Evolutionary conservation across 257 asterid species (phyloP), one percentile per base, ranked within the genome.

Genomic region (Gardenia jasminoides): DNA sequence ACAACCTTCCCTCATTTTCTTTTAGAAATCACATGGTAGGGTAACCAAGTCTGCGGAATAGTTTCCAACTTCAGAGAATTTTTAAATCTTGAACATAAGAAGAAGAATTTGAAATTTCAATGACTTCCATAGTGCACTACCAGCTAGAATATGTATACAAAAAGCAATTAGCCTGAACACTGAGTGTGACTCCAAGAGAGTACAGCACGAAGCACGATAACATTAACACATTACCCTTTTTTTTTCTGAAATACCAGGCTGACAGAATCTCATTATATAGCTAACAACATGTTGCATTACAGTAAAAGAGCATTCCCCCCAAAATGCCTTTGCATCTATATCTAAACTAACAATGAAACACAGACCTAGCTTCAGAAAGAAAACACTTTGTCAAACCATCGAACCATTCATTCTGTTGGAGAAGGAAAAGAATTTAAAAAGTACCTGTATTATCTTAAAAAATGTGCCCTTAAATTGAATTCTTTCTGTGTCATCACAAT

Each of bases 391-490:
- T 6, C 46, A 43, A 43, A 17, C n/a, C n/a, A n/a, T n/a, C 7
- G 65, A 17, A 59, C 9, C 66, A 1, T 8, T n/a, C 26, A 20
- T 59, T 59, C 28, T 5, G 7, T 0, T 22, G 30, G 68, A 67
- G 71, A 11, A 12, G 22, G 19, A 78, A n/a, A 44, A 65, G 9
- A 47, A 44, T n/a, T 17, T 36, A 2, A 36, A 36, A 83, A 81
- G 56, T 80, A 95, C 99, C 99, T 92, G 93, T 80, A 96, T 81
- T 79, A 90, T 80, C 81, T 82, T 86, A 87, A 76, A 96, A 90
- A 96, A 93, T 9, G 82, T 84, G 80, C 59, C 85, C 88, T 92
- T 96, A 80, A 91, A 96, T 70, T 96, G 92, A 75, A 90, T 76
- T 82, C 99, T 96, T 76, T 93, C 92, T 15, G 82, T 70, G 71